Evolutionary conservation across 139 green algal genomes (phyloP), one percentile per base, ranked within the genome.

Genomic region (Chlorokybus atmophyticus): DNA sequence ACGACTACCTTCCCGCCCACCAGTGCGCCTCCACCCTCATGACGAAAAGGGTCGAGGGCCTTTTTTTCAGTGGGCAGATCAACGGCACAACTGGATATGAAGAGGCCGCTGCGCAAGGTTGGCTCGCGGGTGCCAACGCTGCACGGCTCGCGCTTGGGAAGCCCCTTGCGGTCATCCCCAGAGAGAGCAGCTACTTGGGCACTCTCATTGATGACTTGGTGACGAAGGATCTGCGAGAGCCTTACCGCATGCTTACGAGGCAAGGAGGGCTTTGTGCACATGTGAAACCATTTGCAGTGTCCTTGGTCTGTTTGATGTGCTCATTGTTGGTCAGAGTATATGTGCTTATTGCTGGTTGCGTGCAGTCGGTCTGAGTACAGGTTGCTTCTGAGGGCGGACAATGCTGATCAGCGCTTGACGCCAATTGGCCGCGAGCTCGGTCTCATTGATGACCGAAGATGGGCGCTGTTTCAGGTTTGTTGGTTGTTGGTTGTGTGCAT

Each of bases 11-110:
- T 35, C 88, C 90, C 0, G 89, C 88, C 0, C 65, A 92, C 68
- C 86, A 98, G 78, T 93, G 86, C 70, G 29, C 77, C 47, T 54
- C 70, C 40, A 85, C 82, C 28, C 78, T 98, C 32, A 83, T 95
- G 76, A 96, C 88, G 24, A 94, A 94, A 74, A 65, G 57, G 19
- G 24, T 78, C 6, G 4, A 42, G 19, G 87, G 90, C 14, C 83
- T 98, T 0, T 98, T 95, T 78, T 90, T 98, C 67, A 82, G 68
- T 8, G 90, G 90, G 2, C 90, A 98, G 79, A 81, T 98, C 40
- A 98, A 98, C 66, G 90, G 90, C 39, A 98, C 90, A 6, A 97
- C 90, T 14, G 85, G 66, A 2, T 74, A 74, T 27, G 66, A 74
- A 65, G 66, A 74, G 54, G 66, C 66, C 5, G 66, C 62, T 5